Evolutionary conservation across 1,284 basidiomycete genomes (phyloP).

Genomic region (Irpex sp.): DNA sequence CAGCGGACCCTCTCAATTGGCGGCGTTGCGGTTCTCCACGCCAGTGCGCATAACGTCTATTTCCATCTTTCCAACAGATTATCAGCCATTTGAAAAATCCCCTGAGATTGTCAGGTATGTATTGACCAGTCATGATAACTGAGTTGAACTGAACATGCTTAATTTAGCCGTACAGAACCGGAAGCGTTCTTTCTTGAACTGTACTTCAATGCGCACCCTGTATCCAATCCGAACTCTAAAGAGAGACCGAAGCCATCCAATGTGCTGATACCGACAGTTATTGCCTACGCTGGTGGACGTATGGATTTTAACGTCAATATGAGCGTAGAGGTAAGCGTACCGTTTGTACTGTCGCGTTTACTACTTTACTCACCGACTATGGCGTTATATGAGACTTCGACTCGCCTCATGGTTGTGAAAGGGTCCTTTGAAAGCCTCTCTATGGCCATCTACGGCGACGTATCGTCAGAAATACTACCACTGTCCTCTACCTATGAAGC

Average conservation of each 20-base stretch:
- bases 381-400: conserved; percentile 51
- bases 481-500: conserved; percentile 30
- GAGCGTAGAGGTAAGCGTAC: conserved; percentile 52
- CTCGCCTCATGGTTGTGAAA: conserved; percentile 75
- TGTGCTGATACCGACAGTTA: conserved; percentile 64
- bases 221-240: conserved; percentile 46
- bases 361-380: too few species aligned
- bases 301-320: conserved; percentile 68
- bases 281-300: conserved; percentile 68
- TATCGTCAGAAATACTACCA: conserved; percentile 34
- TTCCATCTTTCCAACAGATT: conserved; percentile 57
- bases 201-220: conserved; percentile 62
- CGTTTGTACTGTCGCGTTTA: too few species aligned
- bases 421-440: conserved; percentile 66
- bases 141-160: too few species aligned
- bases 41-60: conserved; percentile 62
- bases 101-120: conserved; percentile 64
- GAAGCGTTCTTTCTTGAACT: conserved; percentile 68
- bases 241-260: conserved; percentile 58
- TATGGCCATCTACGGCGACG: conserved; percentile 65
- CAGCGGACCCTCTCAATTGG: conserved; percentile 50
- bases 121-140: neutral
- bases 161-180: conserved; percentile 60
- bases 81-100: conserved; percentile 55
- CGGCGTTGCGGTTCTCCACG: conserved; percentile 61